Evolutionary conservation across 345 rosid species (phyloP), one percentile per base, ranked within the genome.

Genomic region (Geranium brycei): DNA sequence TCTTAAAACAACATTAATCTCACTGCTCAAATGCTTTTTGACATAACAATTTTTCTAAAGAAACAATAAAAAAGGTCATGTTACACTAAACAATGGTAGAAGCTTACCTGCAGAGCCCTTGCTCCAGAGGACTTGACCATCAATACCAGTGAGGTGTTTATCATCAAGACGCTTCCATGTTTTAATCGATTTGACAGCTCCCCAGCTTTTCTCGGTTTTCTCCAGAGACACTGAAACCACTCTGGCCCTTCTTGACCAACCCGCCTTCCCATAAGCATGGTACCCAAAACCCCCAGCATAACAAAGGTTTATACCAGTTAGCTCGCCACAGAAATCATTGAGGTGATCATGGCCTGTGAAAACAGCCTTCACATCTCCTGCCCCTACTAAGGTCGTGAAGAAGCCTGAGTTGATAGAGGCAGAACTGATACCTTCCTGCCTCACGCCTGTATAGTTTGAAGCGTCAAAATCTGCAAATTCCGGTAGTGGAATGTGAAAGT

Each of bases 91-190:
- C 53, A 3, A 8, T 47, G 53, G 53, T 8, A 47, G 53, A 47
- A 47, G 53, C 0, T 47, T 81, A 84, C 91, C 85, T 67, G 73
- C 57, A 66, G 76, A 60, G 17, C 66, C 76, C 79, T 80, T 86
- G 76, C 88, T 82, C 95, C 95, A 91, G 62, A 91, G 89, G 71
- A 80, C 88, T 68, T 78, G 81, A 67, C 77, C 75, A 66, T 88
- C 93, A 62, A 82, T 74, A 58, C 68, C 81, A 63, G 96, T 78
- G 51, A 84, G 85, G 61, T 71, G 58, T 66, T 64, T 38, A 82
- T 90, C 95, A 80, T 89, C 99, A 60, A 89, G 90, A 40, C 90
- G 89, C 72, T 92, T 92, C 98, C 98, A 89, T 7, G 96, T 86
- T 72, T 71, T 87, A 74, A 92, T 83, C 0, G 91, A 79, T 81